These are phyloP conservation scores for Puccinia hordei DNA, from an alignment of 1,284 basidiomycete genomes.

Conservation along the genomic window DNA sequence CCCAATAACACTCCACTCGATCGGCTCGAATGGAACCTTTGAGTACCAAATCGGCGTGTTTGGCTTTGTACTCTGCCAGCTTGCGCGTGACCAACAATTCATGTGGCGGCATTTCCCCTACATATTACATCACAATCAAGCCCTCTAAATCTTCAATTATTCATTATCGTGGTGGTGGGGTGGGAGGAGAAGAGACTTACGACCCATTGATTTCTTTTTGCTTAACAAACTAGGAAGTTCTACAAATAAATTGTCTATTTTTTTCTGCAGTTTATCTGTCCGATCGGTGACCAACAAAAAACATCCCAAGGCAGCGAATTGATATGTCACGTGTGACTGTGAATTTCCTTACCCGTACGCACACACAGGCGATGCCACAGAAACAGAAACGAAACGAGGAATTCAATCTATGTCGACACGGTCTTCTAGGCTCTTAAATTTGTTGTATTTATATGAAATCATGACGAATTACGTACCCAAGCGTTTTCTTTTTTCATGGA, in stretches of 20 bases:
- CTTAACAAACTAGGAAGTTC: constrained; percentile 24
- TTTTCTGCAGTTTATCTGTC: constrained; percentile 6
- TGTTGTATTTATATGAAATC: constrained; percentile 1
- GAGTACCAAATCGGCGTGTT: constrained; percentile 22
- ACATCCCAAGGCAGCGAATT: constrained; percentile 41
- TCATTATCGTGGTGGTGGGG: neutral
- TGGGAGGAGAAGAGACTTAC: neutral
- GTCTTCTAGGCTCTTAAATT: neutral
- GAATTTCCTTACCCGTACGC: neutral
- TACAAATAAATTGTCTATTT: constrained; percentile 19
- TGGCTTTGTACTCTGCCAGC: constrained; percentile 32
- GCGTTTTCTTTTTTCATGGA: constrained; percentile 29
- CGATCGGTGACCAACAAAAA: constrained; percentile 29
- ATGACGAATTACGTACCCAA: constrained; percentile 25
- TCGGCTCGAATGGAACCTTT: neutral
- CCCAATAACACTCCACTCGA: constrained; percentile 31
- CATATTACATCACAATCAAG: neutral
- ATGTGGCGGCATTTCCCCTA: constrained; percentile 28
- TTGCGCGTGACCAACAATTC: constrained; percentile 18
- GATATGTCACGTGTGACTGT: constrained; percentile 37
- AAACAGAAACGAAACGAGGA: neutral
- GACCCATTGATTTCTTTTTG: constrained; percentile 26
- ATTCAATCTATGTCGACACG: constrained; percentile 3
- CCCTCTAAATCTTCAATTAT: neutral
- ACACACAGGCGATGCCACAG: neutral